Evolutionary conservation across 2,329 filamentous ascomycete genomes (phyloP), one percentile per base, ranked within the genome.

Genomic region (Lithohypha guttulata): DNA sequence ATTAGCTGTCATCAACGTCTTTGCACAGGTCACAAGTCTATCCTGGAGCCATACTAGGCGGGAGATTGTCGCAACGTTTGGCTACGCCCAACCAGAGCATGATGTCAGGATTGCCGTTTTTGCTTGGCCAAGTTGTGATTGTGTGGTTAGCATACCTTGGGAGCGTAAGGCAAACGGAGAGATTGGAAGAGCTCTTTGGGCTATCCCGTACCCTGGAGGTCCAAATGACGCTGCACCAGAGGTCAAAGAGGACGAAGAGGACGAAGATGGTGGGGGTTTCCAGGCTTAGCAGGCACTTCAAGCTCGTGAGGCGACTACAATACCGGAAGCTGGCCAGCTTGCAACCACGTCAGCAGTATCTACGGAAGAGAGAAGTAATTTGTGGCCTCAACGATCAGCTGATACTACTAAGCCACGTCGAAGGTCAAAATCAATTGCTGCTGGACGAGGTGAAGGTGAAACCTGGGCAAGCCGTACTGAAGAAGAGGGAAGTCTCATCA

Each of bases 51-150:
- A 73, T 19, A 89, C 79, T 8, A 73, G 83, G 8, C 77, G 82
- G 25, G 91, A 96, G 58, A 91, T 98, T 47, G 84, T 77, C 1
- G 91, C 86, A 1, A 95, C 89, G 0, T 95, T 98, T 61, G 89
- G 91, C 3, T 96, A 93, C 55, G 77, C 87, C 3, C 81, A 93
- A 50, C 86, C 89, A 1, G 84, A 93, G 28, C 91, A 98, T 54
- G 77, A 82, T 0, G 84, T 81, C 51, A 79, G 91, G 14, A 84
- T 98, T 48, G 91, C 86, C 2, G 80, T 96, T 6, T 98, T 95
- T 60, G 81, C 81, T 31, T 96, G 91, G 91, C 91, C 91, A 0
- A 81, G 83, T 40, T 96, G 91, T 60, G 75, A 77, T 48, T 84
- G 91, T 55, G 74, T 95, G 1, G 81, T 84, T 8, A 79, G 81